A percentile compares a stretch with the other conserved stretches of the same genome.
phyloP scores from a whole-genome alignment of 148 eudicot genomes.

The Cornus florida region DNA sequence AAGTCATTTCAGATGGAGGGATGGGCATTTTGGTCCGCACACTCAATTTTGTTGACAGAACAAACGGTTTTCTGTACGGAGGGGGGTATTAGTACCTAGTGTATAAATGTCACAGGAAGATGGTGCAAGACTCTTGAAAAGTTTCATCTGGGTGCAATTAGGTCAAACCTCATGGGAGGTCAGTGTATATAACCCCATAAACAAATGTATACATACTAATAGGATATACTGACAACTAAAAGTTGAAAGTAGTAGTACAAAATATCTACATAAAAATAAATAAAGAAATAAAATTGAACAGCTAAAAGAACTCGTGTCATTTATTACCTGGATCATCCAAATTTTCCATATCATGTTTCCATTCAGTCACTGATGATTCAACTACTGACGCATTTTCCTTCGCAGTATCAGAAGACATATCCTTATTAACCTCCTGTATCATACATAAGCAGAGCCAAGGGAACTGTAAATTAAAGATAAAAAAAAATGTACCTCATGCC shows the following conservation, averaged over 20 bases:
- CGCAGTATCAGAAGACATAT: slow-evolving; percentile 62
- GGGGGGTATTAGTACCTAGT: no score
- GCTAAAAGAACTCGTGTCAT: neutral
- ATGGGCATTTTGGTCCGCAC: no score
- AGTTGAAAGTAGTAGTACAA: neutral
- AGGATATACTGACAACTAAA: neutral
- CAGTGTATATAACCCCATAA: no score
- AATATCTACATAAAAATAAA: neutral
- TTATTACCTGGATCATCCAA: slow-evolving; percentile 55
- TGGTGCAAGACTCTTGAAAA: no score
- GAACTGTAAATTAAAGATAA: neutral
- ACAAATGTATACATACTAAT: neutral
- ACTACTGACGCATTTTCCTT: slow-evolving; percentile 57
- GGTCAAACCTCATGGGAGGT: no score
- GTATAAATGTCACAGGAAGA: no score
- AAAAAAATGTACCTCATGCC: neutral
- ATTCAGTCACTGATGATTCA: slow-evolving; percentile 60
- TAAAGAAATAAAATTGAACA: neutral
- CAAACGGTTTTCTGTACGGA: no score
- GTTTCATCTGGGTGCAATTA: no score
- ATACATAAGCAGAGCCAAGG: neutral
- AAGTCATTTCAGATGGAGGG: no score
- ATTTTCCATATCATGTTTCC: slow-evolving; percentile 46
- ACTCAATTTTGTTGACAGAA: no score
- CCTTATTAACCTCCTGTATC: slow-evolving; percentile 16